Evolutionary conservation across 148 eudicot species (phyloP), one percentile per base, ranked within the genome.

Genomic region (Linanthus parryae): DNA sequence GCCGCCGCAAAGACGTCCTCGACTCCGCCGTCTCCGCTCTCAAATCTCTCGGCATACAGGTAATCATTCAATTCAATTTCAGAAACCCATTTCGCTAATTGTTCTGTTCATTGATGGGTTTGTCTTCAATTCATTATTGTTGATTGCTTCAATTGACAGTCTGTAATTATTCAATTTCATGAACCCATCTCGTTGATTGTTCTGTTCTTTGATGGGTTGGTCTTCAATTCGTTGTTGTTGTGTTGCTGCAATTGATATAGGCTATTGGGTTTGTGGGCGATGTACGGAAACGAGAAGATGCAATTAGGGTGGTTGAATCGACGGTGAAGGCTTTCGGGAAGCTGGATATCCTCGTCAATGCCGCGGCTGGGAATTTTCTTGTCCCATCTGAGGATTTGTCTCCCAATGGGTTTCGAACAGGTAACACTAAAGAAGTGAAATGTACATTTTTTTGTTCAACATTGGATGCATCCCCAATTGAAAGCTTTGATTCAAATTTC

Each of bases 321-420:
- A 81, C 87, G 23, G 57, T 68, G 38, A 73, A 63, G 45, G 73
- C 75, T 28, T 84, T 64, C 71, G 94, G 94, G 30, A 65, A 64
- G 56, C 69, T 84, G 57, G 94, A 84, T 66, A 84, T 84, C 59
- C 94, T 84, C 52, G 88, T 84, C 23, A 84, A 84, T 73, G 94
- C 94, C 51, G 94, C 94, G 17, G 94, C 84, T 57, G 94, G 94
- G 23, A 84, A 84, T 64, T 84, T 81, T 65, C 84, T 81, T 31
- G 94, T 58, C 2, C 61, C 80, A 41, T 75, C 94, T 21, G 94
- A 84, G 67, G 82, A 81, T 64, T 65, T 84, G 79, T 75, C 84
- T 12, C 66, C 94, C 28, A 84, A 84, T 52, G 87, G 87, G 17
- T 84, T 84, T 52, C 79, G 84, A 44, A 81, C 94, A 73, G 87